Base-by-base conservation (phyloP, 2,329 filamentous ascomycete genomes). In the Elsinoe ampelina region DNA sequence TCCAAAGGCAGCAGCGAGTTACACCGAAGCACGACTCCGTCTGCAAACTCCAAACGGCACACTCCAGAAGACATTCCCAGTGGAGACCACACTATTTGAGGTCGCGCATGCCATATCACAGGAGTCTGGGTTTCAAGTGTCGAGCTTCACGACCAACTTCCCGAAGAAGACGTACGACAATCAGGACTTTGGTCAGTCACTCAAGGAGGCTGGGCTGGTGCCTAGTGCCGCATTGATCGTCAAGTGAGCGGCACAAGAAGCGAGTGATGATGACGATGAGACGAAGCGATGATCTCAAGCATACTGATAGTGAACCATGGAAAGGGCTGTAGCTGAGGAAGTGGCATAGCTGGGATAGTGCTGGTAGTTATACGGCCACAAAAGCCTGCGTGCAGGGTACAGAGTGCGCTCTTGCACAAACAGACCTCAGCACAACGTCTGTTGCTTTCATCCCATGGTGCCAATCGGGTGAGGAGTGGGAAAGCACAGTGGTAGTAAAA, bases 51-150 rank as follows among this genome's bases (percentile, higher is more conserved):
- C 82, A 1, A 76, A 74, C 15, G 89, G 89, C 12, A 91, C 87
- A 60, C 75, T 96, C 55, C 84, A 86, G 73, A 97, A 95, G 79
- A 92, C 87, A 0, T 84, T 95, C 61, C 85, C 89, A 0, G 90
- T 88, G 5, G 89, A 95, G 58, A 95, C 90, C 2, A 97, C 93
- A 0, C 75, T 98, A 10, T 95, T 95, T 65, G 92, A 98, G 73
- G 84, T 98, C 52, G 90, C 88, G 0, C 83, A 91, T 64, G 80
- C 84, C 58, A 69, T 98, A 20, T 76, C 83, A 67, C 71, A 80
- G 51, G 89, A 96, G 61, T 83, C 81, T 51, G 89, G 87, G 0
- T 70, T 81, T 4, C 73, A 82, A 2, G 86, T 95, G 12, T 80
- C 77, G 20, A 89, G 83, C 64, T 96, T 98, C 68, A 83, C 85